Conservation (phyloP, 2,329 filamentous ascomycete species). For the Sporothrix humicola region DNA sequence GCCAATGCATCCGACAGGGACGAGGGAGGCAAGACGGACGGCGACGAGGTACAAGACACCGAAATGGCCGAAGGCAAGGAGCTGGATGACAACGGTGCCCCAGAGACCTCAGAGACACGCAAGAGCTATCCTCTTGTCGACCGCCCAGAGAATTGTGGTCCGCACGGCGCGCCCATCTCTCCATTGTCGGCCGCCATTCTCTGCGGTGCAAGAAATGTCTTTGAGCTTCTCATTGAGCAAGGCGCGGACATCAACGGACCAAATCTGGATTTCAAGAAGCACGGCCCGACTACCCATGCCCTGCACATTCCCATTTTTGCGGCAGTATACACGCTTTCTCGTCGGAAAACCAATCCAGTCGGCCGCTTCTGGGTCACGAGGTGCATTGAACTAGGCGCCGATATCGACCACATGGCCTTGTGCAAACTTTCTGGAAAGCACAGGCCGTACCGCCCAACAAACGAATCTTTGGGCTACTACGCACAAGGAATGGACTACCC, state of each 20-base stretch:
- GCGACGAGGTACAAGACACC: not conserved
- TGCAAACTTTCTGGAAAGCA: constrained; percentile 3
- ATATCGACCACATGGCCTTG: constrained; percentile 5
- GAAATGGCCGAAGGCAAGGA: not conserved
- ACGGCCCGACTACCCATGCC: constrained; percentile 8
- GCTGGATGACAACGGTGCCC: not conserved
- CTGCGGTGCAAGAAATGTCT: not conserved
- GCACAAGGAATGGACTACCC: not conserved
- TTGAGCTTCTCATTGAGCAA: not conserved
- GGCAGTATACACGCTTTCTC: not conserved
- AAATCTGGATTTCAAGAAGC: not conserved
- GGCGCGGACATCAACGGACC: constrained; percentile 22
- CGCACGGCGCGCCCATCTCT: constrained; percentile 11
- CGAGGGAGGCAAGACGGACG: not conserved
- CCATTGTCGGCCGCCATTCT: constrained; percentile 22
- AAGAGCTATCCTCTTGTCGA: constrained; percentile 13
- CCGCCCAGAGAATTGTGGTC: constrained; percentile 10
- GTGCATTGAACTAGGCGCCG: not conserved
- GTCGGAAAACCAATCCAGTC: not conserved
- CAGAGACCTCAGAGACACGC: not conserved
- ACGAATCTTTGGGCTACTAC: not conserved
- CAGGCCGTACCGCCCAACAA: not conserved
- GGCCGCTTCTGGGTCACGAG: not conserved
- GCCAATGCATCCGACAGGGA: not conserved
- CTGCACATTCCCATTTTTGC: constrained; percentile 31